Percentiles rank a stretch among this genome's conserved stretches.
These are phyloP conservation scores for Puccinia novopanici DNA, from an alignment of 1,284 basidiomycete genomes.

Conservation along the genomic window DNA sequence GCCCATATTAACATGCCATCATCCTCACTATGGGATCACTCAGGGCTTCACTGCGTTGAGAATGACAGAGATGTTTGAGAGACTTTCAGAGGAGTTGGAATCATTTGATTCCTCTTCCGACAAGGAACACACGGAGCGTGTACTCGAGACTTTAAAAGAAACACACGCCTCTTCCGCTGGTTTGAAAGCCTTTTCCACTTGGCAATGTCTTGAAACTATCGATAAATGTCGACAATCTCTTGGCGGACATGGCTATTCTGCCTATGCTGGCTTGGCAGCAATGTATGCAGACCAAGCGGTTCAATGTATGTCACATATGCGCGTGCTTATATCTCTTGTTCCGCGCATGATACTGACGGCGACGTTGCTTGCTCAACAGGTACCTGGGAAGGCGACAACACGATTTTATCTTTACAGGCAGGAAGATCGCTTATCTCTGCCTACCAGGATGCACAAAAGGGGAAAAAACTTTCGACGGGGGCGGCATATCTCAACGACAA, in stretches of 20 bases:
- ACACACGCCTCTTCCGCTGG: constrained; percentile 66
- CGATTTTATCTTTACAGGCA: constrained; percentile 58
- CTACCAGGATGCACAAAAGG: constrained; percentile 57
- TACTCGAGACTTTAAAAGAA: constrained; percentile 65
- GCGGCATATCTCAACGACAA: constrained; percentile 58
- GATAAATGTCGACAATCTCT: constrained; percentile 65
- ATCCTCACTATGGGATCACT: constrained; percentile 50
- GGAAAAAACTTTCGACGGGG: constrained; percentile 56
- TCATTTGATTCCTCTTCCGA: constrained; percentile 61
- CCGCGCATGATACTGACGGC: neutral
- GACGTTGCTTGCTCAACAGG: constrained; percentile 33
- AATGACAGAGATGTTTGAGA: constrained; percentile 58
- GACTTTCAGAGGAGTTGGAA: constrained; percentile 63
- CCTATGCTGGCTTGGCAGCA: constrained; percentile 64
- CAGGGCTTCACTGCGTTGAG: constrained; percentile 34
- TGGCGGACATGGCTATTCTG: constrained; percentile 66
- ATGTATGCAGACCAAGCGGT: constrained; percentile 65
- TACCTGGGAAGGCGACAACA: constrained; percentile 59
- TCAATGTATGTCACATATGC: constrained; percentile 59
- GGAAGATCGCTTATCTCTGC: constrained; percentile 58
- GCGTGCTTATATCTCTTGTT: constrained; percentile 36
- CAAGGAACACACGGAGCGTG: constrained; percentile 58
- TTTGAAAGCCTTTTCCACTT: constrained; percentile 67
- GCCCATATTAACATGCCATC: neutral
- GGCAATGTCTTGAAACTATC: constrained; percentile 65